Conservation (phyloP, 371 early-diverging fungal species). For the Mucor racemosus region DNA sequence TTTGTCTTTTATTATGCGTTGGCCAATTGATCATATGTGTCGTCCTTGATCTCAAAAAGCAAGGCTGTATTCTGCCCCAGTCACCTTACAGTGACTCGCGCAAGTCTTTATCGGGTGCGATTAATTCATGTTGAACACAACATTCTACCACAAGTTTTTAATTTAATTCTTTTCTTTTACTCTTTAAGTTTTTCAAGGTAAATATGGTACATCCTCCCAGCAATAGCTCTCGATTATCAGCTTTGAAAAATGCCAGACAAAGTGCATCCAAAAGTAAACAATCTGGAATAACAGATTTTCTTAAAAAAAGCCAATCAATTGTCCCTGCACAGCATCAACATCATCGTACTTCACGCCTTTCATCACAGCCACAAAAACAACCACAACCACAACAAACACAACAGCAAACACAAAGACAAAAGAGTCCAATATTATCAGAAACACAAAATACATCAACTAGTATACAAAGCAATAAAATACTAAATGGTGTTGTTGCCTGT, state of each 20-base stretch:
- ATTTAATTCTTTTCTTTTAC: neutral
- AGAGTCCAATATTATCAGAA: constrained; percentile 8
- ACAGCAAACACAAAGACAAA: neutral
- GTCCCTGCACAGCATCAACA: constrained; percentile 3
- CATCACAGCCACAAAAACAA: constrained; percentile 2
- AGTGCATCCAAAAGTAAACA: neutral
- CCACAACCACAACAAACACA: neutral
- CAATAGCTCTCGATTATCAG: constrained; percentile 9
- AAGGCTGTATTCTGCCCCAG: neutral
- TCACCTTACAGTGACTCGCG: neutral
- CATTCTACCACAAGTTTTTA: neutral
- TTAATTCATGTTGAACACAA: constrained; percentile 2
- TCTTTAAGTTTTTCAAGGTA: neutral
- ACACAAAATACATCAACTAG: constrained; percentile 8
- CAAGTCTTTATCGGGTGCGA: constrained; percentile 1
- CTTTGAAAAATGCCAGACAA: constrained; percentile 6
- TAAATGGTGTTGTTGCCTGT: constrained; percentile 50
- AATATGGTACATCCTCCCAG: constrained; percentile 4
- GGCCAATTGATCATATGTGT: too few relatives aligned
- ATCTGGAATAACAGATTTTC: constrained; percentile 4
- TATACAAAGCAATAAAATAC: constrained; percentile 25
- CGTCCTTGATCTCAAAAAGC: too few relatives aligned
- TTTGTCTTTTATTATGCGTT: too few relatives aligned
- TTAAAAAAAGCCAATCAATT: neutral
- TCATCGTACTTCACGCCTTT: constrained; percentile 7